Base-by-base conservation (phyloP, 2,329 filamentous ascomycete species). In the Ophiocordyceps robertsii region DNA sequence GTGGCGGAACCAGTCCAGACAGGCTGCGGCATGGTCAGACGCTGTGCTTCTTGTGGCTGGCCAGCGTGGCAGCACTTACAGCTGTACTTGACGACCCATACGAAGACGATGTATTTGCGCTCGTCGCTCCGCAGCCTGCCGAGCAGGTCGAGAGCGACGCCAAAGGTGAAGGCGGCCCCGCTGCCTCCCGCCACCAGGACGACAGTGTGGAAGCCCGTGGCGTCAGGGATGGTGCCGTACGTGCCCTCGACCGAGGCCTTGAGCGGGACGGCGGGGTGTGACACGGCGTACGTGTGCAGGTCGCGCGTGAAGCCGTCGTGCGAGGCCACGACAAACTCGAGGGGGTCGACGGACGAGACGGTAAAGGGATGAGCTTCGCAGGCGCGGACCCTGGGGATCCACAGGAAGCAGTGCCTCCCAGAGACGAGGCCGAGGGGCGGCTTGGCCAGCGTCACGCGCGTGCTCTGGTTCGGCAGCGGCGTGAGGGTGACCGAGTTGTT, bases 301-400 rank as follows among this genome's bases (percentile, higher is more conserved):
- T 71, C 67, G 11, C 63, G 61, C 0, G 76, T 80, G 53, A 80
- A 80, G 6, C 75, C 76, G 49, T 75, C 67, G 47, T 75, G 67
- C 0, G 75, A 68, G 39, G 69, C 66, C 41, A 80, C 67, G 19
- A 80, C 67, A 40, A 81, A 74, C 58, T 80, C 74, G 29, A 75
- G 52, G 0, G 73, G 70, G 29, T 68, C 56, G 14, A 63, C 66
- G 19, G 65, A 58, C 19, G 72, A 70, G 39, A 81, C 73, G 2
- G 77, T 81, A 49, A 82, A 82, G 0, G 77, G 77, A 47, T 83
- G 79, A 2, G 71, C 76, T 56, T 82, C 73, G 16, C 72, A 60
- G 2, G 62, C 49, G 10, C 77, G 69, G 39, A 82, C 66, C 5
- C 60, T 60, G 0, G 78, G 79, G 7, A 82, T 68, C 75, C 75